Percentiles rank a stretch among this genome's conserved stretches.
Evolutionary conservation across 192 early-diverging fungal species (phyloP).

Genomic region (Backusella tuberculispora): DNA sequence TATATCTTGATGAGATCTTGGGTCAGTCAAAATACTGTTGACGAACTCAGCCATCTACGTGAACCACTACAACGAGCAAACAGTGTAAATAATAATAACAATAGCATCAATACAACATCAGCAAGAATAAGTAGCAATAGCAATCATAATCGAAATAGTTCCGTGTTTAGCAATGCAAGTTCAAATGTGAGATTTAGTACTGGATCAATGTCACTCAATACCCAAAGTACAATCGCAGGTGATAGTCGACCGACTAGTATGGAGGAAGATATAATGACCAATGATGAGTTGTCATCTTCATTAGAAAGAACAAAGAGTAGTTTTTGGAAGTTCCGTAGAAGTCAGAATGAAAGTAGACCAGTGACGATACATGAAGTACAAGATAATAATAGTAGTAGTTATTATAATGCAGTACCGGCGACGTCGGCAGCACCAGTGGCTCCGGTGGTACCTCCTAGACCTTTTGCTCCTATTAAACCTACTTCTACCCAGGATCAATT

Average conservation of each 20-base stretch:
- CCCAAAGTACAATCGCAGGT: constrained; percentile 32
- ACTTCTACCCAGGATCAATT: constrained; percentile 19
- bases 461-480: constrained; percentile 2
- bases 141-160: constrained; percentile 30
- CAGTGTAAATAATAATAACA: constrained; percentile 15
- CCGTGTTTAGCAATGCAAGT: constrained; percentile 39
- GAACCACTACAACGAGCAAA: constrained; percentile 56
- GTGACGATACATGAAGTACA: constrained; percentile 3
- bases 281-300: too few species aligned
- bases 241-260: constrained; percentile 47
- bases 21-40: constrained; percentile 77
- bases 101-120: neutral
- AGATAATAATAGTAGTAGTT: neutral
- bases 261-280: constrained; percentile 20
- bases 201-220: constrained; percentile 27
- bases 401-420: neutral
- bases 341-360: constrained; percentile 2
- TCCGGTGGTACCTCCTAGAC: constrained; percentile 27
- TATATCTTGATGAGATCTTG: constrained; percentile 73
- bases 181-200: constrained; percentile 33
- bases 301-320: neutral
- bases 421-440: neutral
- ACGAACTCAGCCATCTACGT: constrained; percentile 66
- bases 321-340: constrained; percentile 13
- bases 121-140: constrained; percentile 28